Evolutionary conservation across 2,329 filamentous ascomycete genomes (phyloP), one percentile per base, ranked within the genome.

Genomic region (Penicillium sp.): DNA sequence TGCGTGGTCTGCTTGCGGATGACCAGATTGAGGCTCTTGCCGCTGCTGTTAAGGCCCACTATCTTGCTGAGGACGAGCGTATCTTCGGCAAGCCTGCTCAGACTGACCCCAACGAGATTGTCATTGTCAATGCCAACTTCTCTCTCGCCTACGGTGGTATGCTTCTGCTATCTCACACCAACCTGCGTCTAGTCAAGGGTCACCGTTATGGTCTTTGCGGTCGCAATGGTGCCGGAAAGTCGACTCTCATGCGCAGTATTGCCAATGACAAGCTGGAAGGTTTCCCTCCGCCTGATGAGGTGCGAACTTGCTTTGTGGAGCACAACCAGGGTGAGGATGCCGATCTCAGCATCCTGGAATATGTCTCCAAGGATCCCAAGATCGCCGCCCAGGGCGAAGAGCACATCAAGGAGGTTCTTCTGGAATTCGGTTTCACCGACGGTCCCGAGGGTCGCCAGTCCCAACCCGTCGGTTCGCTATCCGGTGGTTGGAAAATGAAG

Each of bases 401-500:
- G 58, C 85, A 88, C 54, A 95, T 98, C 58, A 84, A 84, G 1
- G 77, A 81, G 49, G 91, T 97, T 51, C 73, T 98, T 52, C 79
- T 83, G 40, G 90, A 97, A 68, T 93, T 98, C 62, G 94, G 94
- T 35, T 98, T 98, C 74, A 94, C 87, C 18, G 73, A 87, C 51
- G 91, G 91, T 2, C 89, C 89, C 0, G 87, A 93, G 57, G 93
- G 91, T 49, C 83, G 89, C 50, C 93, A 97, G 70, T 79, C 84
- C 5, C 83, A 96, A 67, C 87, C 86, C 61, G 93, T 98, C 49
- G 93, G 93, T 59, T 96, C 91, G 16, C 74, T 98, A 28, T 97
- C 93, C 35, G 93, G 93, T 73, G 93, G 93, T 67, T 98, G 93
- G 93, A 97, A 97, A 81, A 98, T 98, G 93, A 98, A 98, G 82